Evolutionary conservation across 2,329 filamentous ascomycete genomes (phyloP).

Genomic region (Zymoseptoria crescenta): DNA sequence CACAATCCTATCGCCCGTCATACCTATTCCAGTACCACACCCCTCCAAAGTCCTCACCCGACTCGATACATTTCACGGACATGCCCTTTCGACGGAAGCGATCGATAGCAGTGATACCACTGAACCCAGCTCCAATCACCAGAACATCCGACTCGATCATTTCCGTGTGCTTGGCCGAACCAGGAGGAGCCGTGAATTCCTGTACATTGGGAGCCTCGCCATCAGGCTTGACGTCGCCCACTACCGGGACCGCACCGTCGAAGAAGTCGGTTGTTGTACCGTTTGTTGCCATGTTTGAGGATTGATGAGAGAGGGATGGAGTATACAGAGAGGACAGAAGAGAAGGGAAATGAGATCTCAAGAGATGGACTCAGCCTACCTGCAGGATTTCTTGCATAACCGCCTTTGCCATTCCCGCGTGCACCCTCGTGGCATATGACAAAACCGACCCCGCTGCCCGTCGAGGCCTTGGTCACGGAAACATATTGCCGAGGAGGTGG

Average conservation of each 20-base stretch:
- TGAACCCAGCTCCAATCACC: constrained; percentile 36
- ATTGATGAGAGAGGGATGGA: neutral
- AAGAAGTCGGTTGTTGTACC: constrained; percentile 7
- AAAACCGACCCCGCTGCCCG: neutral
- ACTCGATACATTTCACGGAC: constrained; percentile 30
- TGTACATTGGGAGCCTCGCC: constrained; percentile 4
- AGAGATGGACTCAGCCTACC: neutral
- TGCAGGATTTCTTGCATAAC: neutral
- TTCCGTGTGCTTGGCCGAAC: neutral
- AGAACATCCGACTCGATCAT: constrained; percentile 18
- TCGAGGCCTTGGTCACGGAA: neutral
- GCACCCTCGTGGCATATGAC: neutral
- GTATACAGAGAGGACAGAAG: neutral
- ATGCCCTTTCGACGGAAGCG: constrained; percentile 27
- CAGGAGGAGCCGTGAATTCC: constrained; percentile 6
- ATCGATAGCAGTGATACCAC: constrained; percentile 34
- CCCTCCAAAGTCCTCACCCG: constrained; percentile 31
- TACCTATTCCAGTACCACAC: constrained; percentile 34
- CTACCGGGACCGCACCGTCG: constrained; percentile 11
- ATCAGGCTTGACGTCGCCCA: constrained; percentile 3
- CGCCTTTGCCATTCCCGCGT: neutral
- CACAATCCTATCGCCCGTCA: constrained; percentile 3
- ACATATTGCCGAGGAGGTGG: neutral
- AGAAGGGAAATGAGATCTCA: neutral
- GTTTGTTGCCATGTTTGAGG: constrained; percentile 1